Conservation (phyloP, 495 filamentous ascomycete genomes). For the Astrothelium macrocarpum region DNA sequence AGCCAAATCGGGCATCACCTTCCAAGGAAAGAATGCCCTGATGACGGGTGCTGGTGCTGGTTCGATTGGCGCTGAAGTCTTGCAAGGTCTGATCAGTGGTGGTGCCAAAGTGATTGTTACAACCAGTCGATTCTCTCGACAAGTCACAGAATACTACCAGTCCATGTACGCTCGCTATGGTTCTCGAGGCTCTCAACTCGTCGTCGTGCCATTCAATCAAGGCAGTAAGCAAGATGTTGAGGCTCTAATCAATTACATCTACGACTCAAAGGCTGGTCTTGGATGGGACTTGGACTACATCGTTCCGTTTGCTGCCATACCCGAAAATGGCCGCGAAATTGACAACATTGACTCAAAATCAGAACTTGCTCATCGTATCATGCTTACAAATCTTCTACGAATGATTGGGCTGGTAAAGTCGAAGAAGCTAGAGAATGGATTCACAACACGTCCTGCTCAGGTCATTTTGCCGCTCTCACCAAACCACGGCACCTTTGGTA, state of each 20-base stretch:
- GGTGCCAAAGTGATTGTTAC: conserved; percentile 94
- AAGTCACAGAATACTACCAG: conserved; percentile 99
- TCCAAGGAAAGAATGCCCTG: conserved; percentile 89
- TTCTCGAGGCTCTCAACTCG: conserved; percentile 85
- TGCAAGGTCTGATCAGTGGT: conserved; percentile 92
- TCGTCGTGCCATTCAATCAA: conserved; percentile 98
- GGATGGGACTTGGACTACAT: conserved; percentile 98
- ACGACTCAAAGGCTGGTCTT: conserved; percentile 90
- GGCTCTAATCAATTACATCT: conserved; percentile 88
- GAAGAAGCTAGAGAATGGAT: conserved; percentile 76
- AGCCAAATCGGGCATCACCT: conserved; percentile 76
- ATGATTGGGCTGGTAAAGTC: conserved; percentile 84
- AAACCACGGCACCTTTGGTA: conserved; percentile 97
- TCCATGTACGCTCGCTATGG: conserved; percentile 94
- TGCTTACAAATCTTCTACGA: conserved; percentile 93
- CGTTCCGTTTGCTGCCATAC: conserved; percentile 93
- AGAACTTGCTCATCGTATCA: conserved; percentile 95
- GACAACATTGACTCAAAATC: conserved; percentile 96
- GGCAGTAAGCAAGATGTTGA: conserved; percentile 96
- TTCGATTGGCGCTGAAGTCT: conserved; percentile 96
- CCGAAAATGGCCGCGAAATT: conserved; percentile 96
- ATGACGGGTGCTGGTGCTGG: conserved; percentile 98
- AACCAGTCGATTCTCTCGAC: conserved; percentile 88
- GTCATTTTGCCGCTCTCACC: conserved; percentile 93
- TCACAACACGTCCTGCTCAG: conserved; percentile 90